Evolutionary conservation across 2,329 filamentous ascomycete species (phyloP), one percentile per base, ranked within the genome.

Genomic region (Sporothrix protearum): DNA sequence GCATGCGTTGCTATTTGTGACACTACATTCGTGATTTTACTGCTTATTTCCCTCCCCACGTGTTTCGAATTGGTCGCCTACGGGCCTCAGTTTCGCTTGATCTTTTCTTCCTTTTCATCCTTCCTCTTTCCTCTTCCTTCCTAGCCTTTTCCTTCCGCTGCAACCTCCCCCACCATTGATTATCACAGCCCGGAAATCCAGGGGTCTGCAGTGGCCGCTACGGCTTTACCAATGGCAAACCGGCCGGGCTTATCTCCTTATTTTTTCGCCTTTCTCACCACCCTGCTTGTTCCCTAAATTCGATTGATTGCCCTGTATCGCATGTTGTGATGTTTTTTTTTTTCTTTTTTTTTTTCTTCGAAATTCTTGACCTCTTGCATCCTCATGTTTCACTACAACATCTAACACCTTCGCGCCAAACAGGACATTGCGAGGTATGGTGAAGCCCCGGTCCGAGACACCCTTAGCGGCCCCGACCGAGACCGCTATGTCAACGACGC

Each of bases 381-480:
- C 39, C 59, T 19, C 64, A 42, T 42, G 49, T 68, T 42, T 55
- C 66, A 12, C 33, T 28, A 25, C 39, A 14, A 33, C 42, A 9
- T 61, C 36, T 64, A 64, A 64, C 22, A 14, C 12, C 47, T 25
- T 61, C 64, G 30, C 55, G 6, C 39, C 19, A 5, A n/a, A 45
- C 25, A 91, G 89, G 92, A 94, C 78, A 92, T 94, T 77, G 88
- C 88, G 61, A 88, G 89, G 75, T 92, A 90, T 81, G 92, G 92
- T 73, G 91, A 94, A 80, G 91, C 92, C 59, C 92, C 92, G 39
- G 89, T 94, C 69, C 87, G 91, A 78, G 86, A 90, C 76, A 88
- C 87, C 73, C 87, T 92, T 74, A 88, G 87, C 53, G 89, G 90
- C 12, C 87, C 88, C 59, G 91, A 93, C 80, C 88, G 87, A 78